Base-by-base conservation (phyloP, 2,329 filamentous ascomycete genomes). In the Graphilbum ipis-grandicollis region DNA sequence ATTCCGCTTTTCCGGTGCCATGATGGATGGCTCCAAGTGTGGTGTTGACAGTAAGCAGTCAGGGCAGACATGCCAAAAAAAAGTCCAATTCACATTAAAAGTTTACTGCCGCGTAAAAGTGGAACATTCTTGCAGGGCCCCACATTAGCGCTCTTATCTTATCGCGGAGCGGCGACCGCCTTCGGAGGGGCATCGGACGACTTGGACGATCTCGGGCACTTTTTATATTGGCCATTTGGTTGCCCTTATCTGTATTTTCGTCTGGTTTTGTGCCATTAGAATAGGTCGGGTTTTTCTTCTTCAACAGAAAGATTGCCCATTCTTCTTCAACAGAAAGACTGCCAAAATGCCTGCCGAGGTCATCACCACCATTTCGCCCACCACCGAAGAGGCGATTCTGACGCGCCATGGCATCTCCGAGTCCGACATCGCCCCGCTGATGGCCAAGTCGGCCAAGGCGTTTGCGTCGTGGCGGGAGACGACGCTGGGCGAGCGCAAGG, bases 331-430 rank as follows among this genome's bases (percentile, higher is more conserved):
- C 6, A 30, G 9, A n/a, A 30, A 30, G 10, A 23, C 18, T 9
- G 5, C 15, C 50, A 62, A 41, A 38, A 78, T 78, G 73, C 75
- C 73, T 43, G 62, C 68, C 50, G 73, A 78, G 59, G 62, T 63
- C 34, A 64, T 78, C 48, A 75, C 64, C 23, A 94, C 88, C 46
- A 86, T 94, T 57, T 96, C 88, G 3, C 88, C 88, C 39, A 79
- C 73, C 44, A 94, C 85, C 46, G 88, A 90, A 58, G 75, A 86
- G 61, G 67, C 80, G 39, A 73, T 96, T 55, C 57, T 93, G 46
- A 83, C 78, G 42, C 75, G 86, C 46, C 75, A 75, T 55, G 84
- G 82, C 47, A 66, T 79, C 46, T 78, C 81, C 32, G 58, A 71
- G 28, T 59, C 68, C 21, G 81, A 93, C 44, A 64, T 93, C 35